Evolutionary conservation across 345 rosid species (phyloP).

Genomic region (Odontarrhena argentea): DNA sequence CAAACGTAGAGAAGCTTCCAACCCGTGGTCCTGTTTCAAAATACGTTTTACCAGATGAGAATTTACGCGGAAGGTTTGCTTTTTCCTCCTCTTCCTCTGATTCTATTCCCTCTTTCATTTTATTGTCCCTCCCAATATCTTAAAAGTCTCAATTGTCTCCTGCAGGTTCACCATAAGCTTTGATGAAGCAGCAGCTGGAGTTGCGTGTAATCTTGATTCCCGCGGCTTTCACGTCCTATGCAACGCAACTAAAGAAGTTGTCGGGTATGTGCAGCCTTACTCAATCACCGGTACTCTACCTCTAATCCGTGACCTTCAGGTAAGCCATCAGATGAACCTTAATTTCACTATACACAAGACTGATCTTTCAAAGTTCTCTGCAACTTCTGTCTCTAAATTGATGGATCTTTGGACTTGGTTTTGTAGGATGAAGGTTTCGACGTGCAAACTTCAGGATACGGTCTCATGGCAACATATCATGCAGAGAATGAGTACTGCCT

Average conservation of each 20-base stretch:
- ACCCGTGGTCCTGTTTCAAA: slow-evolving; percentile 89
- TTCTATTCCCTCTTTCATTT: neutral
- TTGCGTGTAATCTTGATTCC: slow-evolving; percentile 92
- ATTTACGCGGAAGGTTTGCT: slow-evolving; percentile 74
- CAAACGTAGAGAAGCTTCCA: slow-evolving; percentile 65
- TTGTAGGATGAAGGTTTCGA: slow-evolving; percentile 93
- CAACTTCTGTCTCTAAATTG: neutral
- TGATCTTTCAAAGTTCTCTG: slow-evolving; percentile 14
- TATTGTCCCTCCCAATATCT: neutral
- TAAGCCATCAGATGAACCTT: slow-evolving; percentile 31
- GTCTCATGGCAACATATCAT: slow-evolving; percentile 93
- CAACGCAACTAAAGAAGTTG: slow-evolving; percentile 89
- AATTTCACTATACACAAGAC: slow-evolving; percentile 1
- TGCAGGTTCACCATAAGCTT: slow-evolving; percentile 73
- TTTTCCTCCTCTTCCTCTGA: neutral
- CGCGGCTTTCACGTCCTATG: slow-evolving; percentile 81
- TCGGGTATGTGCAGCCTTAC: slow-evolving; percentile 91
- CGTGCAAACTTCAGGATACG: slow-evolving; percentile 92
- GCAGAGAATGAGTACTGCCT: slow-evolving; percentile 97
- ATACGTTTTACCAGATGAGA: slow-evolving; percentile 76
- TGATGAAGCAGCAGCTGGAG: slow-evolving; percentile 77
- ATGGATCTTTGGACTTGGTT: slow-evolving; percentile 8
- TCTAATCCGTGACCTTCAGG: slow-evolving; percentile 85
- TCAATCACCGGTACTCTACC: slow-evolving; percentile 95
- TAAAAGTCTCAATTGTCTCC: neutral